These are phyloP conservation scores for Linnemannia hyalina DNA, from an alignment of 192 early-diverging fungal genomes.

Conservation along the genomic window DNA sequence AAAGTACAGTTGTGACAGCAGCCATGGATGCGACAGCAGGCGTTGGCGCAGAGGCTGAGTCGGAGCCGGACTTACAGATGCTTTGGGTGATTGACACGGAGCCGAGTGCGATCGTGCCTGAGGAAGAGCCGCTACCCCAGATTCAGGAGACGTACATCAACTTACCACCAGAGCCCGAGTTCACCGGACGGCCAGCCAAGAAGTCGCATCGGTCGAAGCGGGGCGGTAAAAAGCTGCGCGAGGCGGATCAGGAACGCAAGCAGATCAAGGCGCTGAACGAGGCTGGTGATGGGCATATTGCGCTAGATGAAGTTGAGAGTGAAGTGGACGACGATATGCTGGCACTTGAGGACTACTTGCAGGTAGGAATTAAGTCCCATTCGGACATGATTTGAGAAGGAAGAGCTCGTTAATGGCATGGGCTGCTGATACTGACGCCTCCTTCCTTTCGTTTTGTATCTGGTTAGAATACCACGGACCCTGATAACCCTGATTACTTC, in stretches of 20 bases:
- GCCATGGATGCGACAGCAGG: background rate
- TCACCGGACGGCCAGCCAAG: background rate
- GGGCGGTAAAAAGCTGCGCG: constrained; percentile 17
- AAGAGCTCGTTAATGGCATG: background rate
- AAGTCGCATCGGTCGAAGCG: constrained; percentile 26
- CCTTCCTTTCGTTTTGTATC: background rate
- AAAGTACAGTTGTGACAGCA: background rate
- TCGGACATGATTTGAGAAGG: background rate
- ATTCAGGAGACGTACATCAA: constrained; percentile 26
- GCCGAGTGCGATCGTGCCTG: background rate
- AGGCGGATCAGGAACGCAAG: constrained; percentile 8
- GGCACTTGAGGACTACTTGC: constrained; percentile 27
- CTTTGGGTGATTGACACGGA: constrained; percentile 28
- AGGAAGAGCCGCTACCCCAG: background rate
- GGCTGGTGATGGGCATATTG: background rate
- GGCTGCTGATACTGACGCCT: background rate
- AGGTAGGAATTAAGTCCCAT: constrained; percentile 2
- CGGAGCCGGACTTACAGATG: background rate
- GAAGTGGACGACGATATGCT: constrained; percentile 34
- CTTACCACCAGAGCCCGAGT: constrained; percentile 10
- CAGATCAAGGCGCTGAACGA: background rate
- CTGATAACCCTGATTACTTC: constrained; percentile 19
- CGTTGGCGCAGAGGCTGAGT: background rate
- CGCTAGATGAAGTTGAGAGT: constrained; percentile 18
- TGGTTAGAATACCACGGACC: constrained; percentile 33